Evolutionary conservation across 768 basidiomycete genomes (phyloP).

Genomic region (Rhizopogon salebrosus): DNA sequence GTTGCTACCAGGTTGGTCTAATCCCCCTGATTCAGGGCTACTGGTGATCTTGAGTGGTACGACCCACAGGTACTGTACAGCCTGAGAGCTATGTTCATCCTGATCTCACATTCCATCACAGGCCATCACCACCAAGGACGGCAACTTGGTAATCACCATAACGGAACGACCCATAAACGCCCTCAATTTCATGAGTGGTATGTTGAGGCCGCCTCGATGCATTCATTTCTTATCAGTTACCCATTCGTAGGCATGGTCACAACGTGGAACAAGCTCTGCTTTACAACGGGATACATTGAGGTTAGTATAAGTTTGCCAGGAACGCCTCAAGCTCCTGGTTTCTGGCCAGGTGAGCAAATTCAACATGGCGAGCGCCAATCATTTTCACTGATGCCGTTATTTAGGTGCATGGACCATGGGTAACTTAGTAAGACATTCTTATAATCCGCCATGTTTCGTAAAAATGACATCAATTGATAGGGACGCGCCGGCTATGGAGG

Average conservation of each 20-base stretch:
- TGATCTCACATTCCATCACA: conserved; percentile 17
- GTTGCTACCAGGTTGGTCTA: not conserved
- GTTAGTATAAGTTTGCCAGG: conserved; percentile 76
- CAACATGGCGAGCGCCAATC: conserved; percentile 22
- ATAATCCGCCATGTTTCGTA: not conserved
- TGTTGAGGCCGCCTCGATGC: conserved; percentile 15
- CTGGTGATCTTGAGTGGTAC: conserved; percentile 84
- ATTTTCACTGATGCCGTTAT: conserved; percentile 2
- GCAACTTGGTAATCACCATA: conserved; percentile 79
- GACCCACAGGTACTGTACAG: conserved; percentile 50
- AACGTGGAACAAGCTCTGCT: conserved; percentile 94
- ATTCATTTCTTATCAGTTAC: conserved; percentile 1
- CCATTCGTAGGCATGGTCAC: conserved; percentile 55
- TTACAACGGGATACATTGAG: conserved; percentile 89
- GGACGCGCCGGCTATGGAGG: conserved; percentile 87
- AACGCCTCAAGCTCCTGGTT: conserved; percentile 50
- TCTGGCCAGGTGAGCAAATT: conserved; percentile 71
- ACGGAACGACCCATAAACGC: conserved; percentile 65
- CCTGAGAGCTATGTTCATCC: not conserved
- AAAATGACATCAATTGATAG: conserved; percentile 33
- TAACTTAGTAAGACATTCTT: conserved; percentile 39
- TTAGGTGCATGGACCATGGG: conserved; percentile 74
- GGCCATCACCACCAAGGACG: conserved; percentile 69
- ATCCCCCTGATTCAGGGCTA: conserved; percentile 35
- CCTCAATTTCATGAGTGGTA: conserved; percentile 80